Evolutionary conservation across 2,329 filamentous ascomycete genomes (phyloP).

Genomic region (Penicillium sp.): DNA sequence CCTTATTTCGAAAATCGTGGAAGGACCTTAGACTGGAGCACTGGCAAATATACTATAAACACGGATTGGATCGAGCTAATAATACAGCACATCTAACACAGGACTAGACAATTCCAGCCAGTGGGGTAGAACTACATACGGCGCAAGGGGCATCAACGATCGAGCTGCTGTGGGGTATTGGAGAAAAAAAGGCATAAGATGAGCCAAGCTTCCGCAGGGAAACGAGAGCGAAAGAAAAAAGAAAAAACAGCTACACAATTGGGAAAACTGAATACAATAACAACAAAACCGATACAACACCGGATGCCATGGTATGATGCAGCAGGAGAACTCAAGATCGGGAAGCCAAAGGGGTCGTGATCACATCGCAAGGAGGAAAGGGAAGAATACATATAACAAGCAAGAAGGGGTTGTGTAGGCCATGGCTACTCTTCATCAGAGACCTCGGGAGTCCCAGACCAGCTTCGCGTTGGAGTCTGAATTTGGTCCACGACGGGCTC

Average conservation of each 20-base stretch:
- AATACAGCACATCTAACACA: constrained; percentile 32
- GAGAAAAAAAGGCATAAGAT: constrained; percentile 1
- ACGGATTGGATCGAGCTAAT: constrained; percentile 20
- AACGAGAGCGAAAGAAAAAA: background rate
- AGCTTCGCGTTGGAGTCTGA: constrained; percentile 27
- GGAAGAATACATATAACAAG: constrained; percentile 5
- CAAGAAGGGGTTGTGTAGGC: background rate
- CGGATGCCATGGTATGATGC: constrained; percentile 25
- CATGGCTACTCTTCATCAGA: constrained; percentile 32
- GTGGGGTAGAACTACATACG: constrained; percentile 19
- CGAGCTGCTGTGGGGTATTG: constrained; percentile 22
- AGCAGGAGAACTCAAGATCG: constrained; percentile 19
- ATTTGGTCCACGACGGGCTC: constrained; percentile 27
- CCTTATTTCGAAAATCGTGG: background rate
- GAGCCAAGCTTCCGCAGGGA: background rate
- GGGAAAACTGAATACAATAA: constrained; percentile 4
- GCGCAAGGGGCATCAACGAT: constrained; percentile 10
- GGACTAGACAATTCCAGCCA: constrained; percentile 10
- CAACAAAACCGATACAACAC: constrained; percentile 19
- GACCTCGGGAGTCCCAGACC: constrained; percentile 28
- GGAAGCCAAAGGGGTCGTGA: constrained; percentile 22
- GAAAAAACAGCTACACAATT: background rate
- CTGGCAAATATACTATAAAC: background rate
- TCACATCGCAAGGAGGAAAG: constrained; percentile 18
- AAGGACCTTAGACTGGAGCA: background rate